These are phyloP conservation scores for Laguncularia racemosa DNA, from an alignment of 345 rosid genomes.

Conservation along the genomic window DNA sequence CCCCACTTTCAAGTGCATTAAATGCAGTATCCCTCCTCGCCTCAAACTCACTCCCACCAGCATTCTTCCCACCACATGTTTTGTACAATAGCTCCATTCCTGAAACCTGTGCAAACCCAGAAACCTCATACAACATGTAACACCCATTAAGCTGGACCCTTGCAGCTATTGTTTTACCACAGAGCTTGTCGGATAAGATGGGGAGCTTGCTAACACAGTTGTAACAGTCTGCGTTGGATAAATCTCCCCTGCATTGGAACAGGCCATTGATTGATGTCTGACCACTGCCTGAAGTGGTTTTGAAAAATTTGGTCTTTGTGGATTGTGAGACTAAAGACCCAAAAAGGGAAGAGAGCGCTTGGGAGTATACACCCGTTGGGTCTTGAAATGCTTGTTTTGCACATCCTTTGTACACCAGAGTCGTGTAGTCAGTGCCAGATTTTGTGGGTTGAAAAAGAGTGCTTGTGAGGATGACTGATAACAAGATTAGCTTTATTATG, in stretches of 20 bases:
- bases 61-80: conserved; percentile 59
- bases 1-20: conserved; percentile 58
- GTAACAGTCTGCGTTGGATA: conserved; percentile 67
- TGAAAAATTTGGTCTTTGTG: conserved; percentile 70
- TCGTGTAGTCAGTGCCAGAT: conserved; percentile 51
- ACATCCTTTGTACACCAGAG: conserved; percentile 88
- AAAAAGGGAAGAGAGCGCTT: conserved; percentile 78
- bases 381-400: conserved; percentile 69
- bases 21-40: conserved; percentile 83
- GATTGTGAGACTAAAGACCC: conserved; percentile 80
- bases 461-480: conserved; percentile 25
- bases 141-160: conserved; percentile 86
- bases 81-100: conserved; percentile 90
- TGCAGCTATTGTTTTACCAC: conserved; percentile 70
- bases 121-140: conserved; percentile 74
- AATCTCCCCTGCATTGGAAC: conserved; percentile 94
- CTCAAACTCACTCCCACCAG: conserved; percentile 72
- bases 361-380: conserved; percentile 77
- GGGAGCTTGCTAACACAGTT: conserved; percentile 89
- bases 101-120: conserved; percentile 77
- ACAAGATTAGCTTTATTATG: conserved; percentile 15
- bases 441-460: conserved; percentile 23
- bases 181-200: conserved; percentile 56
- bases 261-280: conserved; percentile 76
- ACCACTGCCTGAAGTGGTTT: conserved; percentile 71